Conservation (phyloP, 306 rosid species). For the Fragaria iinumae region DNA sequence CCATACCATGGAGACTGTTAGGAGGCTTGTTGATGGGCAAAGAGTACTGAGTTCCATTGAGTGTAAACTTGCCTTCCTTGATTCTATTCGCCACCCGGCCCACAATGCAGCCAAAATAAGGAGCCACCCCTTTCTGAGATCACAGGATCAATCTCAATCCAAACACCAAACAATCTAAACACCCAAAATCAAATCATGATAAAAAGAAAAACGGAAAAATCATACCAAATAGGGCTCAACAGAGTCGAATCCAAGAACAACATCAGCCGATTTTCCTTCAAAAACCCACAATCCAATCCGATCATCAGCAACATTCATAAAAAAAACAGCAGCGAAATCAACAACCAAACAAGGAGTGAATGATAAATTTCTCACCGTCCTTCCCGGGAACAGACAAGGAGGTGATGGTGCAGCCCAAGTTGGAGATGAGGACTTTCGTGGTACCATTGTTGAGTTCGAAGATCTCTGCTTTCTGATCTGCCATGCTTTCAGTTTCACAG, state of each 20-base stretch:
- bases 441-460: constrained; percentile 88
- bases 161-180: constrained; percentile 9
- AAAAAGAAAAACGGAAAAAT: background rate
- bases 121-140: constrained; percentile 68
- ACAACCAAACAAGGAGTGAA: background rate
- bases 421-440: constrained; percentile 58
- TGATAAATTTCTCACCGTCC: constrained; percentile 42
- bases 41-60: constrained; percentile 60
- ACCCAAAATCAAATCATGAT: background rate
- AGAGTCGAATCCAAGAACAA: constrained; percentile 92
- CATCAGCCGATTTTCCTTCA: constrained; percentile 73
- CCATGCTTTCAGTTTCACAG: constrained; percentile 43
- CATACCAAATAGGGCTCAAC: constrained; percentile 77
- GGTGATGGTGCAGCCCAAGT: constrained; percentile 89
- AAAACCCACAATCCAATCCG: constrained; percentile 3
- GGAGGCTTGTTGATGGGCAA: constrained; percentile 85
- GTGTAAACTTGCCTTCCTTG: constrained; percentile 83
- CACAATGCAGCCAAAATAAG: constrained; percentile 92
- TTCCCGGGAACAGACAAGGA: constrained; percentile 79
- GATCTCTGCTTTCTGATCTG: constrained; percentile 69
- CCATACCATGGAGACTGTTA: constrained; percentile 91
- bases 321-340: background rate
- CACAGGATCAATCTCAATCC: background rate
- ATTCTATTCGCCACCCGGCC: constrained; percentile 94
- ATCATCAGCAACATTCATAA: constrained; percentile 14